Conservation (phyloP, 257 asterid species). For the Solanum piurae region DNA sequence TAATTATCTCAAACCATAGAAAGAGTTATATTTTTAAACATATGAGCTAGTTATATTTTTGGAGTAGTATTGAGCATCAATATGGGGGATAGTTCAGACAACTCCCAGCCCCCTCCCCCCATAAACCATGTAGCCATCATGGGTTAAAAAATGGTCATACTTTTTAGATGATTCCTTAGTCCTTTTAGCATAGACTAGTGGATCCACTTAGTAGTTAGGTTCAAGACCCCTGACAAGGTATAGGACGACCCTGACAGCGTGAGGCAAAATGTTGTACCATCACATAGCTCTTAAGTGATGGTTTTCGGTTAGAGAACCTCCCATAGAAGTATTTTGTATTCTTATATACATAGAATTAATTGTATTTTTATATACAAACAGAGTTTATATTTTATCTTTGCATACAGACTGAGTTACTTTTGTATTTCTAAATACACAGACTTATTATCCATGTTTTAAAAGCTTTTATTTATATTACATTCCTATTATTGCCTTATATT, state of each 20-base stretch:
- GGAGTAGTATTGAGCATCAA: background rate
- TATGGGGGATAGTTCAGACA: background rate
- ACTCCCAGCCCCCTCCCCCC: background rate
- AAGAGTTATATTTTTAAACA: too few species aligned
- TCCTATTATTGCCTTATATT: background rate
- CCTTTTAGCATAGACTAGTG: background rate
- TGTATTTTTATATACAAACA: too few species aligned
- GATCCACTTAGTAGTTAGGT: background rate
- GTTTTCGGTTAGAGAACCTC: background rate
- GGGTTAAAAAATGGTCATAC: background rate
- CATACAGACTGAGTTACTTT: too few species aligned
- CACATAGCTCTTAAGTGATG: background rate
- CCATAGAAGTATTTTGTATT: too few species aligned
- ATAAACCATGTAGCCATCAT: background rate
- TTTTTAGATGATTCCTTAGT: background rate
- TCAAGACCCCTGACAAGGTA: background rate
- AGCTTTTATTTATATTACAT: too few species aligned
- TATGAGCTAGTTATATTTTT: background rate
- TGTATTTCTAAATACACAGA: too few species aligned
- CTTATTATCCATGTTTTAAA: too few species aligned
- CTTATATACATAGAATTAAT: too few species aligned
- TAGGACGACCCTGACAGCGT: fast-evolving
- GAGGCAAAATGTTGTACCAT: too few species aligned
- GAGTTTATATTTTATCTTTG: too few species aligned
- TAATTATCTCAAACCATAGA: too few species aligned